Evolutionary conservation across 495 filamentous ascomycete species (phyloP).

Genomic region (Talaromyces stipitatus): DNA sequence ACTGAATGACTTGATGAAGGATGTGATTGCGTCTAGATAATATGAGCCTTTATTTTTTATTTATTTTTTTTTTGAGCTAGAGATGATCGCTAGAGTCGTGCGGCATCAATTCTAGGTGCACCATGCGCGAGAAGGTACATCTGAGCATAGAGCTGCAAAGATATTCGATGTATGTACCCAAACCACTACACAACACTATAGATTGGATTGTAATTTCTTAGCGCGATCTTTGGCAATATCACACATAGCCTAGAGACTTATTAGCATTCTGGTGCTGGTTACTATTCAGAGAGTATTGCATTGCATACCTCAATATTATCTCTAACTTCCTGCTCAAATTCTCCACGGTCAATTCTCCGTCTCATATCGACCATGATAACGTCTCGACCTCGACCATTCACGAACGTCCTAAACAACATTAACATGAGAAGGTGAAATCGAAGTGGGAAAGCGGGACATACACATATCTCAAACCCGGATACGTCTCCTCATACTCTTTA

Average conservation of each 20-base stretch:
- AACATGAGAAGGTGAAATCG: not conserved
- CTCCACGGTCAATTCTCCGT: slow-evolving; percentile 59
- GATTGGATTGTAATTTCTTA: slow-evolving; percentile 32
- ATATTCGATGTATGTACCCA: too few species aligned
- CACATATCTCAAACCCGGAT: slow-evolving; percentile 84
- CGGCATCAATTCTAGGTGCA: too few species aligned
- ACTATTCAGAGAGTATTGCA: not conserved
- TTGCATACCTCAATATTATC: slow-evolving; percentile 67
- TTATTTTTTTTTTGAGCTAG: too few species aligned
- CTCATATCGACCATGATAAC: slow-evolving; percentile 84
- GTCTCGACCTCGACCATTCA: slow-evolving; percentile 68
- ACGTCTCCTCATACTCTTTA: slow-evolving; percentile 69
- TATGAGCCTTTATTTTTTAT: too few species aligned
- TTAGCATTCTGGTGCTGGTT: not conserved
- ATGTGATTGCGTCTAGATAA: too few species aligned
- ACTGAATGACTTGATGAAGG: too few species aligned
- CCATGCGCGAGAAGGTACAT: too few species aligned
- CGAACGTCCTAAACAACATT: slow-evolving; percentile 56
- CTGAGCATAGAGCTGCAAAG: too few species aligned
- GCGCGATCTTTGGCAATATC: slow-evolving; percentile 61
- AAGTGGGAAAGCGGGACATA: slow-evolving; percentile 27
- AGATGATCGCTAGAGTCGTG: too few species aligned
- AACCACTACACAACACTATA: too few species aligned
- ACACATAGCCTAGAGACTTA: slow-evolving; percentile 53
- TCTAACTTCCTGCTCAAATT: slow-evolving; percentile 58